These are phyloP conservation scores for Aspergillus sclerotiicarbonarius DNA, from an alignment of 495 filamentous ascomycete species.

Conservation along the genomic window DNA sequence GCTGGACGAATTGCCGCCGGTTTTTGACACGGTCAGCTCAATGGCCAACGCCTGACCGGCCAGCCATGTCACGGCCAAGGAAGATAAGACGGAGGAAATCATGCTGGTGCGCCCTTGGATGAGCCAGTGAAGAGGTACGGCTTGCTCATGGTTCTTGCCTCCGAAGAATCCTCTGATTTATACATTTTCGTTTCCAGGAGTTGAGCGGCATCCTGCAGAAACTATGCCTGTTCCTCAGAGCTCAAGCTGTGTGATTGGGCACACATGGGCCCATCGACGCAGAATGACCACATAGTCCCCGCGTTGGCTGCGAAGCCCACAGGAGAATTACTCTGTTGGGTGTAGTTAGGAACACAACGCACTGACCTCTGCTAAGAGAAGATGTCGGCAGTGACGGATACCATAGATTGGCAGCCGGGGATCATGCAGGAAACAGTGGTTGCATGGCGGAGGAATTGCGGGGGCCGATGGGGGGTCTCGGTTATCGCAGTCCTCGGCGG, in stretches of 20 bases:
- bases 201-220: neutral
- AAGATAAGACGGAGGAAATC: neutral
- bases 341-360: too few species aligned
- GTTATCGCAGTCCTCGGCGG: too few species aligned
- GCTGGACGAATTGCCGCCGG: slow-evolving; percentile 52
- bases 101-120: neutral
- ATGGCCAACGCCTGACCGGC: slow-evolving; percentile 15
- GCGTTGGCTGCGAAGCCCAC: neutral
- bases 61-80: neutral
- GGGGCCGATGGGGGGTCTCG: too few species aligned
- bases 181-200: neutral
- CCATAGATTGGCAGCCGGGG: too few species aligned
- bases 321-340: neutral
- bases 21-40: slow-evolving; percentile 37
- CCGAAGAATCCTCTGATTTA: neutral
- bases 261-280: neutral
- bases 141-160: neutral
- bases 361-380: too few species aligned
- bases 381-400: too few species aligned
- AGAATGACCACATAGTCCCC: neutral
- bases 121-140: neutral
- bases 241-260: neutral
- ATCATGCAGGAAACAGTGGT: too few species aligned
- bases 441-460: too few species aligned
- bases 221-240: neutral